These are phyloP conservation scores for Salvia hispanica DNA, from an alignment of 257 asterid species.

Conservation along the genomic window DNA sequence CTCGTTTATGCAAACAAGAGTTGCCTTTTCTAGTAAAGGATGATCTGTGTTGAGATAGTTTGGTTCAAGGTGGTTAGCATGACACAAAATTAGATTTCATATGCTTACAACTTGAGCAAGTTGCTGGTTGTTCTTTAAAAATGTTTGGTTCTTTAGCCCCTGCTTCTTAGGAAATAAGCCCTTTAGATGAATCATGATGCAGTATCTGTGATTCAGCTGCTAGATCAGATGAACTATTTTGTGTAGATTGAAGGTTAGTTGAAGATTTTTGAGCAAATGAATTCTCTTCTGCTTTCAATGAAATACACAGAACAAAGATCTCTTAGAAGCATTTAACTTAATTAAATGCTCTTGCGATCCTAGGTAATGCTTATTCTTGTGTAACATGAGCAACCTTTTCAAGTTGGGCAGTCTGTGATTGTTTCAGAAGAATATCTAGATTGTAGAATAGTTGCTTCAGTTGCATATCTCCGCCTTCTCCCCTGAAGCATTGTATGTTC, in stretches of 20 bases:
- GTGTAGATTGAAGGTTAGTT: not conserved
- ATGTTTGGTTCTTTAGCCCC: conserved; percentile 1
- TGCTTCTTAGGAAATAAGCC: not conserved
- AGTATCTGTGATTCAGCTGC: not conserved
- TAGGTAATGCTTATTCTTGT: conserved; percentile 10
- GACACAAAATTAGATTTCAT: not conserved
- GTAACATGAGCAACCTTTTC: conserved; percentile 14
- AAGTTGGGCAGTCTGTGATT: not conserved
- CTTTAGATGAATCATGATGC: not conserved
- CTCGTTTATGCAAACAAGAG: not conserved
- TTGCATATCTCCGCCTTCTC: not conserved
- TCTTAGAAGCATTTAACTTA: not conserved
- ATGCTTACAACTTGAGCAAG: not conserved
- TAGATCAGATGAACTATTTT: not conserved
- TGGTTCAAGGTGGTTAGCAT: not conserved
- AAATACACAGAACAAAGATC: not conserved
- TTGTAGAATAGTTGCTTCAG: not conserved
- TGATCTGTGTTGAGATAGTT: conserved; percentile 5
- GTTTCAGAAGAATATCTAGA: not conserved
- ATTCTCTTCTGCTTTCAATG: not conserved
- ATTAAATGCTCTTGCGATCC: not conserved
- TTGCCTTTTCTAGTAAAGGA: conserved; percentile 3
- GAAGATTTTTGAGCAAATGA: not conserved
- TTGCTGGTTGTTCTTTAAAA: conserved; percentile 10
- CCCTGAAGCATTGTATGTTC: conserved; percentile 10